phyloP scores from a whole-genome alignment of 2,329 filamentous ascomycete genomes.

The Cladobotryum mycophilum region DNA sequence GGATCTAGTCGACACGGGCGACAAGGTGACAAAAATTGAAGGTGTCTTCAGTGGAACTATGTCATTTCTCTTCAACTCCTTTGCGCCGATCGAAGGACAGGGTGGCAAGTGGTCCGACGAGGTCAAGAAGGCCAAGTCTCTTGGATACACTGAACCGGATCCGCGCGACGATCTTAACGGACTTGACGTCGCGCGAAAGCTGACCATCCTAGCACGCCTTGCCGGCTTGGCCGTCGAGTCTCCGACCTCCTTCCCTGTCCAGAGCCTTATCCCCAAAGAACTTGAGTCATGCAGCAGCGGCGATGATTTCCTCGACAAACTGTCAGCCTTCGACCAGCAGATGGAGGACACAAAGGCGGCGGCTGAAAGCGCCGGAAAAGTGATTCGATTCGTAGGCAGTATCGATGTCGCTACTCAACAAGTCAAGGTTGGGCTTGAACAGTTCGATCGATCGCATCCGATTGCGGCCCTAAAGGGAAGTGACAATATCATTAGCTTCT shows the following conservation, averaged over 20 bases:
- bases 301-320: constrained; percentile 75
- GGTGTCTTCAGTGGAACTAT: constrained; percentile 97
- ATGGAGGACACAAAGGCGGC: constrained; percentile 85
- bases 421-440: constrained; percentile 89
- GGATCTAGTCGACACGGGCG: constrained; percentile 90
- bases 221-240: constrained; percentile 75
- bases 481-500: constrained; percentile 98
- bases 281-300: constrained; percentile 71
- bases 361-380: constrained; percentile 83
- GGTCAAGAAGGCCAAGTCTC: constrained; percentile 83
- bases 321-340: constrained; percentile 76
- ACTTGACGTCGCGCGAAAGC: constrained; percentile 86
- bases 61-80: constrained; percentile 97
- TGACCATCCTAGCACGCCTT: constrained; percentile 87
- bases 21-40: constrained; percentile 86
- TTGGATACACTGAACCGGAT: constrained; percentile 89
- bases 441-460: constrained; percentile 79
- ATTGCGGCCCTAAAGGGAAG: constrained; percentile 94
- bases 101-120: constrained; percentile 86
- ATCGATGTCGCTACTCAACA: constrained; percentile 75
- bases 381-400: constrained; percentile 89
- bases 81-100: constrained; percentile 69
- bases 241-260: constrained; percentile 84
- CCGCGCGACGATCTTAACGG: constrained; percentile 83
- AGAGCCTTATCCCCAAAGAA: constrained; percentile 85